phyloP scores from a whole-genome alignment of 2,329 filamentous ascomycete species.

The Rosellinia necatrix region DNA sequence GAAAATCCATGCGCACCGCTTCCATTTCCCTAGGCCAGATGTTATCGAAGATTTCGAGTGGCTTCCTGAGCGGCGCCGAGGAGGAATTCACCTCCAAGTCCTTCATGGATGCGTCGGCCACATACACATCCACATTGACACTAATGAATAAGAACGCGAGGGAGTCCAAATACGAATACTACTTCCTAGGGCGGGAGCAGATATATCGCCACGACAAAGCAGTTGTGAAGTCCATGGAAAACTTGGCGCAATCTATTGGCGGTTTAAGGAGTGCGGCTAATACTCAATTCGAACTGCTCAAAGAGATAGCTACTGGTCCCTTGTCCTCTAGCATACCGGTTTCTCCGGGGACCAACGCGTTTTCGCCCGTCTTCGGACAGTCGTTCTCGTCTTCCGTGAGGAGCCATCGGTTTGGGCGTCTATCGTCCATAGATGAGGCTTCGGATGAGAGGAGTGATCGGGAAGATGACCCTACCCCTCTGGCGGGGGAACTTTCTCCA shows the following conservation, averaged over 20 bases:
- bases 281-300: constrained; percentile 84
- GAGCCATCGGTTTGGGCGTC: constrained; percentile 47
- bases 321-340: constrained; percentile 35
- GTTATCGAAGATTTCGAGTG: constrained; percentile 78
- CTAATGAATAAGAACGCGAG: constrained; percentile 76
- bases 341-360: constrained; percentile 40
- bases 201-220: constrained; percentile 79
- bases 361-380: constrained; percentile 39
- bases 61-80: constrained; percentile 83
- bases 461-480: constrained; percentile 44
- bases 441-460: constrained; percentile 60
- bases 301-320: constrained; percentile 56
- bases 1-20: constrained; percentile 72
- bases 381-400: constrained; percentile 38
- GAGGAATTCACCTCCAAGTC: constrained; percentile 71
- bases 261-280: constrained; percentile 87
- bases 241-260: constrained; percentile 84
- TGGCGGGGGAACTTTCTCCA: constrained; percentile 14
- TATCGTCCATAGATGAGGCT: constrained; percentile 67
- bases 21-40: constrained; percentile 80
- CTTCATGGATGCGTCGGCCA: constrained; percentile 64
- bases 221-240: constrained; percentile 83
- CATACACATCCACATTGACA: constrained; percentile 70
- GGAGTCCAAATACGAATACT: constrained; percentile 91
- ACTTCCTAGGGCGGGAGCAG: constrained; percentile 75